Evolutionary conservation across 1,284 basidiomycete species (phyloP), one percentile per base, ranked within the genome.

Genomic region (Gastroboletus turbinatus): DNA sequence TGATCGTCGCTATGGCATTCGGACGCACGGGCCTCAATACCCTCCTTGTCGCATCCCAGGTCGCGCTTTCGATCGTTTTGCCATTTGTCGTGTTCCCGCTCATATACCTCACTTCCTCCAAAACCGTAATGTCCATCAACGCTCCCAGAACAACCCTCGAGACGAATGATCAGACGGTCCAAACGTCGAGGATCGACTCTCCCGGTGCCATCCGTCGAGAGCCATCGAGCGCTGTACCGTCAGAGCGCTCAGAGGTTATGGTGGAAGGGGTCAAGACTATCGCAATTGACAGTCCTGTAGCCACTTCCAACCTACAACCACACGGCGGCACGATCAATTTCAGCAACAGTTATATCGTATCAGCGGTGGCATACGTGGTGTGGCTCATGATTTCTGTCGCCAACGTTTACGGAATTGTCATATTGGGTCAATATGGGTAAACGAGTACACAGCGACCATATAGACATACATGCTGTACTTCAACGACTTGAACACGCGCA

Each of bases 1-100:
- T 90, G 50, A 74, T 82, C 7, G 86, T 94, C 35, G 87, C 90
- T 0, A 73, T 83, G 27, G 77, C 83, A 2, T 79, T 87, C 19
- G 92, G 92, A 0, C 77, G 80, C 38, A 55, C 75, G 5, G 92
- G 92, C 1, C 78, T 94, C 64, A 84, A 88, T 72, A 76, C 80
- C 8, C 82, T 94, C 62, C 81, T 94, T 29, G 84, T 93, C 39
- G 87, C 84, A 1, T 89, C 86, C 17, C 92, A 94, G 71, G 90
- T 92, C 51, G 79, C 82, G 4, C 80, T 94, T 21, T 87, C 84
- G 29, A 81, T 94, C 59, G 85, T 92, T 11, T 78, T 94, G 7
- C 92, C 91, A 0, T 92, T 90, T 63, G 82, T 90, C 62, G 79
- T 85, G 45, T 81, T 88, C 66, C 88, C 89, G 9, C 78, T 90